Conservation (phyloP, 2,329 filamentous ascomycete genomes). For the Pestalotiopsis sp. region DNA sequence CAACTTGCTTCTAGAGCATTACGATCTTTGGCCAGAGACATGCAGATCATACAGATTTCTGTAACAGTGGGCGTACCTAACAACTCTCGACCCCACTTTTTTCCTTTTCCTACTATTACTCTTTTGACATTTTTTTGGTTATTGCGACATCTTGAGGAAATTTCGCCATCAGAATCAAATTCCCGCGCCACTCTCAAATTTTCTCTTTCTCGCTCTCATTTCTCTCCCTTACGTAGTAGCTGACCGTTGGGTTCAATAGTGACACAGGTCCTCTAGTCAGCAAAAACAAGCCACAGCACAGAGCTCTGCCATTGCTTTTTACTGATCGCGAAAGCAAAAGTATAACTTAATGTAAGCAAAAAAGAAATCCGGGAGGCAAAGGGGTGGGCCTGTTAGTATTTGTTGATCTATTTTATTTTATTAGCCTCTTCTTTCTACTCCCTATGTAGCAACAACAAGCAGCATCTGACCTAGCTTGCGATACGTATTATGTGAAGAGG, state of each 20-base stretch:
- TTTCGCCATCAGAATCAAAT: too few species aligned
- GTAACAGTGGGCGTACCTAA: conserved; percentile 1
- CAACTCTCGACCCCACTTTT: not conserved
- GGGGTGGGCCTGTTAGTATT: not conserved
- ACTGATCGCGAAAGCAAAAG: not conserved
- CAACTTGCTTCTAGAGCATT: conserved; percentile 11
- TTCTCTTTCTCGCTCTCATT: not conserved
- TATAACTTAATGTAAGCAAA: conserved; percentile 1
- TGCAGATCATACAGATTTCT: conserved; percentile 10
- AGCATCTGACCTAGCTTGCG: not conserved
- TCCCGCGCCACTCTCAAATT: too few species aligned
- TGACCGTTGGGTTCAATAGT: conserved; percentile 3
- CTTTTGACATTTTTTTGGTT: too few species aligned
- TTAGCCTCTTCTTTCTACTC: not conserved
- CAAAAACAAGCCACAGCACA: not conserved
- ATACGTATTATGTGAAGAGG: too few species aligned
- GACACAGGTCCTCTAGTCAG: not conserved
- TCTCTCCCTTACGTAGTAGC: conserved; percentile 1
- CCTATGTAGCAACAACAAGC: not conserved
- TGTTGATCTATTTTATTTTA: not conserved
- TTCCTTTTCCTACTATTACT: not conserved
- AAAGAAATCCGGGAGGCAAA: not conserved
- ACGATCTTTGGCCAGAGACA: conserved; percentile 7
- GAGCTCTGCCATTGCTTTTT: conserved; percentile 1
- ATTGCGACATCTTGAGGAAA: not conserved